A percentile compares a stretch with the other conserved stretches of the same genome.
Conservation (phyloP, 1,139 yeast species). For the Taphrina deformans region DNA sequence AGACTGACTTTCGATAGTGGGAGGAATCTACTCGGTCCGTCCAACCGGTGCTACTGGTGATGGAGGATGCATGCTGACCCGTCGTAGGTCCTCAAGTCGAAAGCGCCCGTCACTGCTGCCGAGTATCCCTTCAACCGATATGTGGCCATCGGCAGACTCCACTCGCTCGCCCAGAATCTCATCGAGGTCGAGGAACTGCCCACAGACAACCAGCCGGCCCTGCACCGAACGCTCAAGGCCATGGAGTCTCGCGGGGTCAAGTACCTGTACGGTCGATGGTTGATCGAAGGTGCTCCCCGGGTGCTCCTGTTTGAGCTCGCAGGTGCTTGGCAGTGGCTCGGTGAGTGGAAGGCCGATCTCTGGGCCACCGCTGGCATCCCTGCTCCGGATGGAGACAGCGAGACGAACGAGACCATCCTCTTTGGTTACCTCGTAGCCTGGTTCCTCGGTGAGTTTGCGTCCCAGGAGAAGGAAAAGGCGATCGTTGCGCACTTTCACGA, state of each 20-base stretch:
- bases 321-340: constrained; percentile 66
- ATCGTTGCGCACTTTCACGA: constrained; percentile 95
- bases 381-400: constrained; percentile 82
- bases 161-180: constrained; percentile 45
- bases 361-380: constrained; percentile 94
- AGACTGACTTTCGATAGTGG: too few species aligned
- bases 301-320: constrained; percentile 83
- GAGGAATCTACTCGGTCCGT: constrained; percentile 79
- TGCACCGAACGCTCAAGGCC: constrained; percentile 63
- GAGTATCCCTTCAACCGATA: constrained; percentile 81
- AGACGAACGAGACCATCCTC: constrained; percentile 87
- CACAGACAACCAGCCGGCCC: constrained; percentile 60
- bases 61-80: constrained; percentile 5
- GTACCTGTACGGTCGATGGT: constrained; percentile 92
- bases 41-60: not conserved
- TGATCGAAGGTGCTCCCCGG: constrained; percentile 86
- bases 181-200: constrained; percentile 88
- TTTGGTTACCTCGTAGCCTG: constrained; percentile 93
- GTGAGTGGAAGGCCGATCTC: constrained; percentile 92
- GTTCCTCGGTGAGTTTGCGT: constrained; percentile 92
- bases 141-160: constrained; percentile 82
- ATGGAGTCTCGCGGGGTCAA: constrained; percentile 79
- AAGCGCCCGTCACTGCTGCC: constrained; percentile 94
- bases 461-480: constrained; percentile 77
- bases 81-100: constrained; percentile 71